Base-by-base conservation (phyloP, 108 stramenopile genomes). In the Aureococcus anophagefferens region DNA sequence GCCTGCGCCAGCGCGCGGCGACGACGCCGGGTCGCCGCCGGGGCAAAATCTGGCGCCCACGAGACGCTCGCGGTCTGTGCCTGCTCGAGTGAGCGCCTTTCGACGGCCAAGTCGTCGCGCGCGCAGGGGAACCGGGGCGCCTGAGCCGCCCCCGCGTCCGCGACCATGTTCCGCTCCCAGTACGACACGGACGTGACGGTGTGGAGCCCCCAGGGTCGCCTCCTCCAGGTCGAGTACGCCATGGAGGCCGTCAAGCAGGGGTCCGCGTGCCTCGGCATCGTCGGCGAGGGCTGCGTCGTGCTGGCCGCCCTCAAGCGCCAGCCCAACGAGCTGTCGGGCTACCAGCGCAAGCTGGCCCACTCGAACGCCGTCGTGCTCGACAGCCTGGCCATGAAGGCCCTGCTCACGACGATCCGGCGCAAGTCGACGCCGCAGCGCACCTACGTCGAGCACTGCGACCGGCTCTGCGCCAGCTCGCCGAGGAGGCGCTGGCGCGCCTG, bases 111-210 rank as follows among this genome's bases (percentile, higher is more conserved):
- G n/a, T n/a, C n/a, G n/a, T n/a, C n/a, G n/a, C n/a, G n/a, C n/a
- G n/a, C n/a, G n/a, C n/a, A n/a, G n/a, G n/a, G n/a, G n/a, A n/a
- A n/a, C n/a, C n/a, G n/a, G n/a, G n/a, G n/a, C n/a, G n/a, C n/a
- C n/a, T n/a, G n/a, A 44, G 40, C 40, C 40, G 40, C 40, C 40
- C 9, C 40, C 40, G 40, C 40, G 14, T 14, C 64, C 70, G 28
- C 62, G 29, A 88, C 14, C 35, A 99, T 99, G 98, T 96, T 96
- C 78, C 90, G 96, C 74, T 97, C 97, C 74, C 92, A 93, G 84
- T 99, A 99, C 80, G 98, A 99, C 84, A 99, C 98, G 44, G 98
- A 99, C 76, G 98, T 97, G 69, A 97, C 98, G 34, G 96, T 96
- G 30, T 99, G 96, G 95, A 91, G 90, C 75, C 98, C 98, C 29